Evolutionary conservation across 768 basidiomycete species (phyloP), one percentile per base, ranked within the genome.

Genomic region (Glaciozyma antarctica): DNA sequence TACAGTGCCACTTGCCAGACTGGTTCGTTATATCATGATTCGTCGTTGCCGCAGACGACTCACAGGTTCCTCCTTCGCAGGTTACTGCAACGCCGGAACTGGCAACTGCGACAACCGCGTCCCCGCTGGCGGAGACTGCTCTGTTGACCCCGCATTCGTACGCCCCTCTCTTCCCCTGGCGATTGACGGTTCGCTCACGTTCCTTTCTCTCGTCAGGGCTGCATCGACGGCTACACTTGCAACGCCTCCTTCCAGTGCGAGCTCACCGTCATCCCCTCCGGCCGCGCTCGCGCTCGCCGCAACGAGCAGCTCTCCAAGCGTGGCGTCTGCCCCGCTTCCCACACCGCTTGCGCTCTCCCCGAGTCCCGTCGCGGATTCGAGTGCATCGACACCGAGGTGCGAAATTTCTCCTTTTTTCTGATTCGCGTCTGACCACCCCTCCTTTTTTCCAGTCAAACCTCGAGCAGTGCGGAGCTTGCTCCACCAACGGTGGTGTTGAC

Each of bases 391-490:
- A 38, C 48, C n/a, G n/a, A 43, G 32, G 34, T 55, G 22, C 41
- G 52, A 28, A 58, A 44, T 21, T n/a, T 12, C 16, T 17, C 45
- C 34, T 30, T 26, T 48, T 34, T 30, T 41, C 16, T 28, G 24
- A 15, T 21, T 30, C 15, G 26, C 51, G 16, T 21, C 24, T n/a
- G 15, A 60, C 47, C 21, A 28, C n/a, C n/a, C 5, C 15, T n/a
- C 26, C 19, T 1, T 2, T 45, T 6, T 1, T 10, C 16, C 34
- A 24, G 47, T 30, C 58, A 21, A 61, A 60, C 26, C 63, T 62
- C 44, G 62, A 53, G 38, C 64, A 69, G 47, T 68, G 68, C 62
- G 68, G 68, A 30, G 64, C 53, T 10, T 69, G 68, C 59, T 64
- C 64, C 5, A 13, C 41, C 1, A 12, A 45, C 7, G 68, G 68